Evolutionary conservation across 139 green algal species (phyloP), one percentile per base, ranked within the genome.

Genomic region (Gonium pectorale): DNA sequence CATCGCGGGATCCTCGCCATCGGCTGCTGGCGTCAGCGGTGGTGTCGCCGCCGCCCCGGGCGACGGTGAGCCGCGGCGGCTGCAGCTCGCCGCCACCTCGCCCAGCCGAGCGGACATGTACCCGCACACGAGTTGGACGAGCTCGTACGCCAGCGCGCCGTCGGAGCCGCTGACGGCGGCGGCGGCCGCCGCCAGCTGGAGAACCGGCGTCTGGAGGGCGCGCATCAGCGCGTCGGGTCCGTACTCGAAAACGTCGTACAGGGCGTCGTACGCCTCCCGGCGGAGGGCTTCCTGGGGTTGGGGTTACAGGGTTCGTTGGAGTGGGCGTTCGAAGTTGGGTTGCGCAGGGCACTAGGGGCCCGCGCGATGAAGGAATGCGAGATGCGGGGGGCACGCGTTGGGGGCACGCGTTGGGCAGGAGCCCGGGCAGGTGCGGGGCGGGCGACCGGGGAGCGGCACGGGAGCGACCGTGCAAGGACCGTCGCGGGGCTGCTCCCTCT

Each of bases 211-310:
- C 9, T 87, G 44, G 46, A 89, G 63, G 15, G 56, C 33, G 5
- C 27, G 2, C 5, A 89, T 31, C 37, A 89, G 71, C 15, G 51
- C 40, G 31, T 89, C 79, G 5, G 86, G 79, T 15, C 70, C 86
- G 71, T 81, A 86, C 52, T 89, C 86, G 26, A 84, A 46, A 26
- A 89, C 40, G 26, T 86, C 79, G 19, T 31, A 7, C 41, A 86
- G 71, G 33, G 83, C 49, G 6, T 56, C 63, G 24, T 56, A 44
- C 0, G 37, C 79, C 21, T 69, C 86, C 6, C 29, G 60, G 2
- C 26, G 38, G 5, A 89, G 40, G 38, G 73, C 40, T 49, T 67
- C 51, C 71, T 74, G 31, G 17, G 24, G 64, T 8, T 49, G 9
- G 64, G 64, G 9, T 15, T n/a, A 64, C 19, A 64, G 15, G 54